Base-by-base conservation (phyloP, 208 protist species). In the Acanthamoeba castellanii region DNA sequence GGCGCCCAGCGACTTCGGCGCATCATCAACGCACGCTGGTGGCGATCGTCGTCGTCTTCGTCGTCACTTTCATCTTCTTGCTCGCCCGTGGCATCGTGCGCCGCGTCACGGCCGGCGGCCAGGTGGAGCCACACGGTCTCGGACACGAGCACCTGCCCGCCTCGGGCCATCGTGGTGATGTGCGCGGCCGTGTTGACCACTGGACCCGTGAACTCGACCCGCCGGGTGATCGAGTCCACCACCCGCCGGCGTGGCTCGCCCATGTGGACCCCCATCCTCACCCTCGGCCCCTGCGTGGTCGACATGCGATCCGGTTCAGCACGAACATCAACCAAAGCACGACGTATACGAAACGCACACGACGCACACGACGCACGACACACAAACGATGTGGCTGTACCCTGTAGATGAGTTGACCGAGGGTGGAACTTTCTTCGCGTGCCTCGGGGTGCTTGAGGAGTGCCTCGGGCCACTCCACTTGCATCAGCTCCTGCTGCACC, bases 71-170 rank as follows among this genome's bases (percentile, higher is more conserved):
- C 7, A 52, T 52, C 47, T 11, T 52, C 47, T 4, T 52, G 47
- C 11, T n/a, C n/a, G n/a, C n/a, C n/a, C n/a, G n/a, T n/a, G n/a
- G n/a, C n/a, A n/a, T n/a, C n/a, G n/a, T n/a, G n/a, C n/a, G n/a
- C n/a, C n/a, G n/a, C n/a, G n/a, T n/a, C n/a, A n/a, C n/a, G n/a
- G n/a, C n/a, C n/a, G n/a, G 47, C 47, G 11, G 4, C 47, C 7
- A 52, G 47, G 47, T 52, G 47, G 11, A 14, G 47, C 27, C 4
- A 88, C 20, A 20, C 81, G 45, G 45, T 22, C 55, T 64, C 42
- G 27, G 81, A 88, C 30, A 88, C 13, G 30, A 88, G 81, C 25
- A 94, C 61, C 72, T 94, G 90, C 18, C 90, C 90, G 25, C 90
- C 90, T 9, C 84, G 90, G 5, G 90, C 90, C n/a, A 84, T 45